phyloP scores from a whole-genome alignment of 768 basidiomycete genomes.

The Mycena capillaripes region DNA sequence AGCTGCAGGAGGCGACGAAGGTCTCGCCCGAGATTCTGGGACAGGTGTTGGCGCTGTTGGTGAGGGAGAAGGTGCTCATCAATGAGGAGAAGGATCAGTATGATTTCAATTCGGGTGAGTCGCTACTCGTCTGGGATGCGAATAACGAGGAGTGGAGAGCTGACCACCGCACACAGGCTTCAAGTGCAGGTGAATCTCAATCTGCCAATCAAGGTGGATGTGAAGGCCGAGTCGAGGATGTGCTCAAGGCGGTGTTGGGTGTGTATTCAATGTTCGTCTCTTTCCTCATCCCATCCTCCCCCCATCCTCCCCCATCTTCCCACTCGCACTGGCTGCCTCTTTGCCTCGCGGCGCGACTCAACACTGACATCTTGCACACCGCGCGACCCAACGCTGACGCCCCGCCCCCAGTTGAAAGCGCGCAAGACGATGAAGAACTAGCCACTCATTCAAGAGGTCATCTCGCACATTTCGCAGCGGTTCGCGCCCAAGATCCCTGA shows the following conservation, averaged over 20 bases:
- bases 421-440: constrained; percentile 97
- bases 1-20: constrained; percentile 36
- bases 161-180: constrained; percentile 65
- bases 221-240: constrained; percentile 93
- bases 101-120: constrained; percentile 85
- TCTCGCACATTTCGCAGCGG: constrained; percentile 89
- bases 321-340: no score
- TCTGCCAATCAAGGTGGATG: constrained; percentile 93
- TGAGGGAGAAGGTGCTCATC: constrained; percentile 91
- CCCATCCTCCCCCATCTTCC: no score
- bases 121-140: not conserved
- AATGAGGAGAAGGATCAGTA: constrained; percentile 92
- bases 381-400: not conserved
- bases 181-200: constrained; percentile 93
- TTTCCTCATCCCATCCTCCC: no score
- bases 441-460: constrained; percentile 89
- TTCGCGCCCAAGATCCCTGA: constrained; percentile 96
- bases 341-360: no score
- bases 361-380: not conserved
- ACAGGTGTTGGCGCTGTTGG: constrained; percentile 63
- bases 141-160: not conserved
- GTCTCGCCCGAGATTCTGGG: constrained; percentile 27
- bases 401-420: constrained; percentile 86
- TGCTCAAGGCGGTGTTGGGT: constrained; percentile 92
- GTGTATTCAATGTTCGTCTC: no score